Conservation (phyloP, 2,329 filamentous ascomycete species). For the Botrytis paeoniae region DNA sequence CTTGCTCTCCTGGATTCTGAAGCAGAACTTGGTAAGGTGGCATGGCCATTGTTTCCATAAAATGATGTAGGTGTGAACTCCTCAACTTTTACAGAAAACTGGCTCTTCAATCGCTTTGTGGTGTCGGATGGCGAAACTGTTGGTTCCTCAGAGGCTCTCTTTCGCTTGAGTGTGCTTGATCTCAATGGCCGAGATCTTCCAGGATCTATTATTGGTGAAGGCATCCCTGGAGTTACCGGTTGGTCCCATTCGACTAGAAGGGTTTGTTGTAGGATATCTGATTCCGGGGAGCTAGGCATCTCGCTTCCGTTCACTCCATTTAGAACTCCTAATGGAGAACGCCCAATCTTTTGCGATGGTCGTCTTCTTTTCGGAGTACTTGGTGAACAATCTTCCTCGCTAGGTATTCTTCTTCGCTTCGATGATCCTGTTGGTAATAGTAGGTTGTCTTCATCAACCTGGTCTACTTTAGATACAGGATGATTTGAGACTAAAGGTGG, state of each 20-base stretch:
- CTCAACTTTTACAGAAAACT: conserved; percentile 22
- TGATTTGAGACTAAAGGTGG: conserved; percentile 26
- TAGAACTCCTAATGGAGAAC: neutral
- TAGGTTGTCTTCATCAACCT: neutral
- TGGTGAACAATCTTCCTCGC: neutral
- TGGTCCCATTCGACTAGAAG: neutral
- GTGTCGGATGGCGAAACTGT: conserved; percentile 17
- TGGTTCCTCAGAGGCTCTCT: conserved; percentile 24
- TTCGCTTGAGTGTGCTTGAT: conserved; percentile 28
- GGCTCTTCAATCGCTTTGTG: conserved; percentile 17
- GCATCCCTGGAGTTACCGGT: neutral
- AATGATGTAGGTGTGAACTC: neutral
- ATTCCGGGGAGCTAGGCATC: neutral
- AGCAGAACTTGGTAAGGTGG: conserved; percentile 24
- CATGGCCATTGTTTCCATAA: neutral
- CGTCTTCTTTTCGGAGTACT: neutral
- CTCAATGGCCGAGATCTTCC: conserved; percentile 3
- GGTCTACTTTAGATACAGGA: neutral
- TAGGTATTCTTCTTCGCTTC: conserved; percentile 4
- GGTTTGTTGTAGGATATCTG: neutral
- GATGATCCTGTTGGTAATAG: neutral
- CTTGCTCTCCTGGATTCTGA: conserved; percentile 19
- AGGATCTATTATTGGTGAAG: neutral
- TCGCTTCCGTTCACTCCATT: neutral
- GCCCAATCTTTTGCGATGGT: neutral